Evolutionary conservation across 2,329 filamentous ascomycete genomes (phyloP).

Genomic region (Cladophialophora chaetospira): DNA sequence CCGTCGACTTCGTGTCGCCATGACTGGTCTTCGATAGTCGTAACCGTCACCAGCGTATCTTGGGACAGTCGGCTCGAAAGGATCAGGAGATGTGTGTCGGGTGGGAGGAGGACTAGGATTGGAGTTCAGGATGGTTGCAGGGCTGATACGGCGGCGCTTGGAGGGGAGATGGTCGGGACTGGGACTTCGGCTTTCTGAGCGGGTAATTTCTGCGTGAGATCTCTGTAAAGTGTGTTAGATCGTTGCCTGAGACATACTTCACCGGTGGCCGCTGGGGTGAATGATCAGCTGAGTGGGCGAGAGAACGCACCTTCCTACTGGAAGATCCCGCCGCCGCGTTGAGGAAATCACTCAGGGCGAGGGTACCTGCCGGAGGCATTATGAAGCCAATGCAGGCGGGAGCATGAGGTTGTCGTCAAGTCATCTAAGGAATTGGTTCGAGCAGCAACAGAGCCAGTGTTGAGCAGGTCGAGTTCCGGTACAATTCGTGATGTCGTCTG

Average conservation of each 20-base stretch:
- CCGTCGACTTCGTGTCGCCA: constrained; percentile 39
- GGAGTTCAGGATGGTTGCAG: constrained; percentile 27
- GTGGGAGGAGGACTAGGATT: constrained; percentile 15
- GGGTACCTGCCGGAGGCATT: constrained; percentile 24
- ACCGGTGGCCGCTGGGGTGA: background rate
- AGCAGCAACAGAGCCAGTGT: background rate
- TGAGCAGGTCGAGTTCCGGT: background rate
- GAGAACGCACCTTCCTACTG: constrained; percentile 27
- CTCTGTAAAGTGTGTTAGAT: constrained; percentile 21
- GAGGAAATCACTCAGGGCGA: constrained; percentile 26
- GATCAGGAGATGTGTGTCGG: constrained; percentile 6
- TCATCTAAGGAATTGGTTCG: background rate
- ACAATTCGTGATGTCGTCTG: constrained; percentile 1
- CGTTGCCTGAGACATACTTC: background rate
- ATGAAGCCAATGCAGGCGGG: constrained; percentile 11
- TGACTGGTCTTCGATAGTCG: constrained; percentile 56
- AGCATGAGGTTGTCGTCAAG: background rate
- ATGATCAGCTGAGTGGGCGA: background rate
- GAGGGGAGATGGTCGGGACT: constrained; percentile 30
- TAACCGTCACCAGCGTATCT: constrained; percentile 55
- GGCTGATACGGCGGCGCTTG: constrained; percentile 29
- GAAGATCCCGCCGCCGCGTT: constrained; percentile 24
- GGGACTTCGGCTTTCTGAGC: constrained; percentile 30
- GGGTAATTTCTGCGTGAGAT: constrained; percentile 32
- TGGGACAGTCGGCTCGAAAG: constrained; percentile 34